phyloP scores from a whole-genome alignment of 1,284 basidiomycete species.

The Melampsora abietis-canadensis region DNA sequence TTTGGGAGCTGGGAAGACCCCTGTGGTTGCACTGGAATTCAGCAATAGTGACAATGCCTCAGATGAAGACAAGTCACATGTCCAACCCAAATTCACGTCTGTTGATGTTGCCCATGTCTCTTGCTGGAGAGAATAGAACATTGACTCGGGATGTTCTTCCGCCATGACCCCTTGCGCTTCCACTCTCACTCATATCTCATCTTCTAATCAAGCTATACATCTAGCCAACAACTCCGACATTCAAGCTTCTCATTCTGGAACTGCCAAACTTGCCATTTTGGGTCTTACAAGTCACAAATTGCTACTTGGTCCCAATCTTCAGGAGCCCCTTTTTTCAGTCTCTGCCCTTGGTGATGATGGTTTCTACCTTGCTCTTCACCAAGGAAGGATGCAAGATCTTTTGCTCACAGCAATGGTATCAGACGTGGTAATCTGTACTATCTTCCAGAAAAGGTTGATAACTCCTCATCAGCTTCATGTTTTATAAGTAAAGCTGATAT shows the following conservation, averaged over 20 bases:
- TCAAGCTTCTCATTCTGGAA: slow-evolving; percentile 6
- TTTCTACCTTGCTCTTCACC: not conserved
- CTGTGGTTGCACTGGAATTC: too few species aligned
- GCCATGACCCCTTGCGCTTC: not conserved
- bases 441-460: not conserved
- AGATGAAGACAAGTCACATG: too few species aligned
- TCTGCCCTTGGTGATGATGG: slow-evolving; percentile 1
- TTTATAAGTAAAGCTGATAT: too few species aligned
- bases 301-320: not conserved
- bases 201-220: not conserved
- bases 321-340: too few species aligned
- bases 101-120: too few species aligned
- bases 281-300: not conserved
- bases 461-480: too few species aligned
- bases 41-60: too few species aligned
- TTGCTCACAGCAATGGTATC: not conserved
- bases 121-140: not conserved
- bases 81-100: too few species aligned
- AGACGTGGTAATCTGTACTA: slow-evolving; percentile 14
- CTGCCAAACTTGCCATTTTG: not conserved
- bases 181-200: not conserved
- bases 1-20: too few species aligned
- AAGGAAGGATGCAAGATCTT: not conserved
- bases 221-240: slow-evolving; percentile 7
- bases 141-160: slow-evolving; percentile 14